These are phyloP conservation scores for Kodamaea neixiangensis DNA, from an alignment of 805 yeast genomes.

Conservation along the genomic window DNA sequence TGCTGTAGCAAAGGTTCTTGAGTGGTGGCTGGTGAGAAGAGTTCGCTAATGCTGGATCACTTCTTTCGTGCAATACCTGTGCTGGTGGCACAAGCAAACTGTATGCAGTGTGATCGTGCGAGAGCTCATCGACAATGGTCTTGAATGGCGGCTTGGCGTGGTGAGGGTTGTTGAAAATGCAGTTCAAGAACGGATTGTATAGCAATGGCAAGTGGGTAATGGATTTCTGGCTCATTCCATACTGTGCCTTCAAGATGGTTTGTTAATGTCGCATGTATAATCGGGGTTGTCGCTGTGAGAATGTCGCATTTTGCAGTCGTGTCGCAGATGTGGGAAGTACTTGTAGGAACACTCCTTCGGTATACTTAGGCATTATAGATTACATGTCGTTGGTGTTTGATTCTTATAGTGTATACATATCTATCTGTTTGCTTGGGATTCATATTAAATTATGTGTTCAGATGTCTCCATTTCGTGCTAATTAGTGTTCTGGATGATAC, in stretches of 20 bases:
- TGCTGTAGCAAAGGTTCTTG: conserved; percentile 52
- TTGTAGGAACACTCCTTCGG: no score
- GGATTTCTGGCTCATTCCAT: conserved; percentile 8
- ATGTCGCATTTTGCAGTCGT: conserved; percentile 3
- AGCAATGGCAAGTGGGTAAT: conserved; percentile 50
- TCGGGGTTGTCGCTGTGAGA: background rate
- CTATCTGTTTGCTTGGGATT: no score
- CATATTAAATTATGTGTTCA: no score
- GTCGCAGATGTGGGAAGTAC: no score
- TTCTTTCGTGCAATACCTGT: conserved; percentile 37
- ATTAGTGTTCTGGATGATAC: conserved; percentile 38
- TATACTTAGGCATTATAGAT: no score
- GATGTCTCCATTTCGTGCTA: no score
- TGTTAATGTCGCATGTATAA: background rate
- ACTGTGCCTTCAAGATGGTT: background rate
- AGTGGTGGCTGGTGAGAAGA: conserved; percentile 32
- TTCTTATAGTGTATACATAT: no score
- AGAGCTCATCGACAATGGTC: conserved; percentile 46
- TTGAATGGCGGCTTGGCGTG: conserved; percentile 44
- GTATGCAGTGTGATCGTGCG: conserved; percentile 49
- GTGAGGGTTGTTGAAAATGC: conserved; percentile 64
- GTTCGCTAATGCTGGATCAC: conserved; percentile 25
- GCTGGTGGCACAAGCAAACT: conserved; percentile 68
- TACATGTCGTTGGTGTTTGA: no score
- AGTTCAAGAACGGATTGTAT: conserved; percentile 63